Percentiles rank a stretch among this genome's conserved stretches.
Evolutionary conservation across 495 filamentous ascomycete genomes (phyloP).

Genomic region (Mytilinidion resinicola): DNA sequence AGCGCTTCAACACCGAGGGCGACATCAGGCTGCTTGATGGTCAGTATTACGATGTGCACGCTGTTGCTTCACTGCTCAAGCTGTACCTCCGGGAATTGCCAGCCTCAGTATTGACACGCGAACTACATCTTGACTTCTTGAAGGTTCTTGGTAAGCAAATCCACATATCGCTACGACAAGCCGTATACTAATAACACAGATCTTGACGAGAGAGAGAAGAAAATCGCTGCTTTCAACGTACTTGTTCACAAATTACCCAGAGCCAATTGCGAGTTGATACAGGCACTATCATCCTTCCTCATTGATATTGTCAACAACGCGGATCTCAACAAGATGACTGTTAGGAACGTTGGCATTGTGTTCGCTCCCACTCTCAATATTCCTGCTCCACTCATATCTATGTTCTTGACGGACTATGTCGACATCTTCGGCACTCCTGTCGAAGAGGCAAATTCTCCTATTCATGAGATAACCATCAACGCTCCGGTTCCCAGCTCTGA

Average conservation of each 20-base stretch:
- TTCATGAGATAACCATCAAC: slow-evolving; percentile 41
- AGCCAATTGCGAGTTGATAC: slow-evolving; percentile 71
- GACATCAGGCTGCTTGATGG: slow-evolving; percentile 87
- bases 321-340: slow-evolving; percentile 94
- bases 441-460: slow-evolving; percentile 47
- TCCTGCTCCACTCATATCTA: slow-evolving; percentile 85
- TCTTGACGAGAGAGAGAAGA: slow-evolving; percentile 62
- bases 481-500: slow-evolving; percentile 48
- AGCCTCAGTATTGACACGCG: slow-evolving; percentile 80
- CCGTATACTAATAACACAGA: slow-evolving; percentile 41
- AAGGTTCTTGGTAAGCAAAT: slow-evolving; percentile 64
- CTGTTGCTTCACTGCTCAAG: slow-evolving; percentile 90
- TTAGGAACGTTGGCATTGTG: slow-evolving; percentile 94
- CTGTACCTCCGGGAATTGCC: slow-evolving; percentile 90
- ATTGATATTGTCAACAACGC: slow-evolving; percentile 85
- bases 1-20: slow-evolving; percentile 89
- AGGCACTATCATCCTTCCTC: slow-evolving; percentile 77
- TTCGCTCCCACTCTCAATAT: slow-evolving; percentile 99
- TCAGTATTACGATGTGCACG: slow-evolving; percentile 91
- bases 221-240: slow-evolving; percentile 72
- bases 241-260: slow-evolving; percentile 79
- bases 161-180: neutral
- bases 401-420: slow-evolving; percentile 86
- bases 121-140: slow-evolving; percentile 84
- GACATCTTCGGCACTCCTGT: slow-evolving; percentile 72